Evolutionary conservation across 106 monocot species (phyloP).

Genomic region (Phalaenopsis aphrodite): DNA sequence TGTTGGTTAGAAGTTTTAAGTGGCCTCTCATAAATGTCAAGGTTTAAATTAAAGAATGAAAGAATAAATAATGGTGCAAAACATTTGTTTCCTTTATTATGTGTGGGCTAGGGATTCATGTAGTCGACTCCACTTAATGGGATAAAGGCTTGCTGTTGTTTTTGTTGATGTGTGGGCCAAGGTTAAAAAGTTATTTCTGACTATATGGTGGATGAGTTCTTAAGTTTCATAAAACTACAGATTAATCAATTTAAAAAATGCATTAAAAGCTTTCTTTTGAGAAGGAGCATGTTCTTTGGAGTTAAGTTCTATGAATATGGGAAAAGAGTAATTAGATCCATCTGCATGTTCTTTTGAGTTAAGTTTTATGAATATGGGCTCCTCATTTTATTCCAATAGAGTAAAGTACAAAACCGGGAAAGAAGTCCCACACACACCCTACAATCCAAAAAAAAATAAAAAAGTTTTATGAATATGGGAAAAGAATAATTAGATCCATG

Average conservation of each 20-base stretch:
- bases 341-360: no score
- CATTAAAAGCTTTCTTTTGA: neutral
- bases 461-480: neutral
- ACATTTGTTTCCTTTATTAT: neutral
- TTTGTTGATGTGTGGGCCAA: neutral
- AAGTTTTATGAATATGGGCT: no score
- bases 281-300: neutral
- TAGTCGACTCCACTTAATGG: no score
- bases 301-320: neutral
- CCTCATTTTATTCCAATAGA: no score
- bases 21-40: no score
- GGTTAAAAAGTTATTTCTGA: neutral
- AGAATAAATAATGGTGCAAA: neutral
- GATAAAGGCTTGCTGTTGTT: no score
- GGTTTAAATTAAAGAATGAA: neutral
- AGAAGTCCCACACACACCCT: no score
- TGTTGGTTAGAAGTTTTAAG: no score
- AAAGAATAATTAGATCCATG: neutral
- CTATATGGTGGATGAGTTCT: no score
- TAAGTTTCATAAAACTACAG: neutral
- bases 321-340: neutral
- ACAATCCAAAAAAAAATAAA: no score
- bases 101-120: neutral
- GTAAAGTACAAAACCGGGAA: no score
- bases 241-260: neutral